Percentiles rank a stretch among this genome's conserved stretches.
Evolutionary conservation across 805 yeast species (phyloP).

Genomic region (Clavispora santaluciae): DNA sequence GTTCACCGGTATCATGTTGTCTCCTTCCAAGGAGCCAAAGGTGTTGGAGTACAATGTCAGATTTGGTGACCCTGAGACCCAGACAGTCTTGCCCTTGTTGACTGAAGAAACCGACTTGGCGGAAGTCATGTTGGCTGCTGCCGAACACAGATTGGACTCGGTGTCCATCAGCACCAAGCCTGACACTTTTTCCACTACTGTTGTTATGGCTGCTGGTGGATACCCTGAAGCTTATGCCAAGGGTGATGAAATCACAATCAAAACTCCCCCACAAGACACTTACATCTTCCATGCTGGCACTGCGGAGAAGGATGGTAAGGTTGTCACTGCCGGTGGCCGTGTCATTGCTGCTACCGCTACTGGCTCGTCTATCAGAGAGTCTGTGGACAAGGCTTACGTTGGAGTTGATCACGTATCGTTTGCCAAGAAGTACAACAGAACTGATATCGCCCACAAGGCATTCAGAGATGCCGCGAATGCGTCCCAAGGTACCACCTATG

Average conservation of each 20-base stretch:
- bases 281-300: conserved; percentile 97
- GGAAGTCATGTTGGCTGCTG: conserved; percentile 87
- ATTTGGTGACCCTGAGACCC: conserved; percentile 99
- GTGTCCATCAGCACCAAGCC: conserved; percentile 52
- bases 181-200: conserved; percentile 76
- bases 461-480: conserved; percentile 50
- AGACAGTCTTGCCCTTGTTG: conserved; percentile 86
- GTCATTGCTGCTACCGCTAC: conserved; percentile 92
- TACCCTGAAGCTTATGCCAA: conserved; percentile 85
- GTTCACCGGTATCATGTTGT: conserved; percentile 91
- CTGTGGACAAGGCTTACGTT: conserved; percentile 79
- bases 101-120: conserved; percentile 86
- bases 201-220: conserved; percentile 95
- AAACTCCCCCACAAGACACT: conserved; percentile 48
- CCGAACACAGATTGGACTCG: conserved; percentile 89
- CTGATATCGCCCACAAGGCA: conserved; percentile 94
- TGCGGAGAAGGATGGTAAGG: conserved; percentile 46
- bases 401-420: conserved; percentile 79
- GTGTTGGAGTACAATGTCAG: conserved; percentile 96
- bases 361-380: conserved; percentile 67
- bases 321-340: conserved; percentile 92
- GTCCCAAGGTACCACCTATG: conserved; percentile 66
- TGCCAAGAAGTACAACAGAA: conserved; percentile 74
- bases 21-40: conserved; percentile 78
- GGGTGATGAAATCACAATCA: conserved; percentile 76